Base-by-base conservation (phyloP, 805 yeast species). In the Ogataea trehaloabstinens region DNA sequence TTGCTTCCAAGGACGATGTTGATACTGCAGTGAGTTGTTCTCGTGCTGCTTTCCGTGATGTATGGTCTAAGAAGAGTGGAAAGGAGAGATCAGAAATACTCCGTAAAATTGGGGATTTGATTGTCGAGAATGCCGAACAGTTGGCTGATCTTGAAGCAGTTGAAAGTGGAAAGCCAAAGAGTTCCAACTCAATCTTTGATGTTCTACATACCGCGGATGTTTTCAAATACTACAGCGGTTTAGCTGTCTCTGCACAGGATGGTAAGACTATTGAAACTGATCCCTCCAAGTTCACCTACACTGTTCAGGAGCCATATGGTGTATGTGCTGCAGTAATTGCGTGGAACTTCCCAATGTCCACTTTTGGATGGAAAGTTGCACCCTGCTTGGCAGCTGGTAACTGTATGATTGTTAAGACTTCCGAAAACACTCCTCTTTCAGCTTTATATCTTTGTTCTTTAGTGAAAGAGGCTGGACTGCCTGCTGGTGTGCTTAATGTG, bases 241-340 rank as follows among this genome's bases (percentile, higher is more conserved):
- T 80, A 74, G 84, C 88, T 36, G 86, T 83, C 61, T 78, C 81
- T 63, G 68, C 79, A 38, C 67, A 66, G 40, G 53, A 52, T 34
- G 95, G 95, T 13, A 68, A 74, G 42, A 72, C 83, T 12, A 71
- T 82, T 44, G 82, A 82, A 52, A 75, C 80, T 7, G 78, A 74
- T 28, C 65, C 67, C 29, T 67, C 73, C 29, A 80, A 79, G 58
- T 68, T 76, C 56, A 72, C 70, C 44, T 80, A 72, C 90, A 75
- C 82, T 40, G 67, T 75, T 53, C 69, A 73, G 58, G 85, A 79
- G 65, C 85, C 86, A 50, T 66, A 71, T 55, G 85, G 85, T 54
- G 85, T 80, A 32, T 78, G 83, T 66, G 85, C 82, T 42, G 84
- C 80, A 61, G 73, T 80, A 47, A 79, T 80, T 52, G 85, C 86